These are phyloP conservation scores for Perkinsus marinus DNA, from an alignment of 169 alveolate genomes.

Conservation along the genomic window DNA sequence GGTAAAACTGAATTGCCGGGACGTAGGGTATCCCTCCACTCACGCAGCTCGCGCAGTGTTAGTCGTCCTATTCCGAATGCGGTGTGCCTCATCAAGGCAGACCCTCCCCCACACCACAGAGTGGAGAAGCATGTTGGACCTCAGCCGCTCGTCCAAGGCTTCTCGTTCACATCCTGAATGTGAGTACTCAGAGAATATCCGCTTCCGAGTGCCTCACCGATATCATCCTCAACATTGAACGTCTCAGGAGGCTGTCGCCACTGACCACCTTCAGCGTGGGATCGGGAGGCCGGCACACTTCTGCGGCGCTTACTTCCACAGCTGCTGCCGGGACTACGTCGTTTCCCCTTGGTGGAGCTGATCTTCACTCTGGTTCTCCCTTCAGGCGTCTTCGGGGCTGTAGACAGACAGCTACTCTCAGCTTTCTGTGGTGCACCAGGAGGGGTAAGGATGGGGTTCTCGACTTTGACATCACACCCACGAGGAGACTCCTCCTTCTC, in stretches of 20 bases:
- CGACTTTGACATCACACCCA: too few relatives aligned
- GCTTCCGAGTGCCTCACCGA: neutral
- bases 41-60: constrained; percentile 48
- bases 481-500: neutral
- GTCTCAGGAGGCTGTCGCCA: neutral
- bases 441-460: too few relatives aligned
- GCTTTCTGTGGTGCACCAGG: neutral
- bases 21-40: neutral
- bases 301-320: neutral
- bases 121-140: constrained; percentile 14
- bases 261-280: neutral
- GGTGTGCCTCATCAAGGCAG: constrained; percentile 89
- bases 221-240: neutral
- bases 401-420: neutral
- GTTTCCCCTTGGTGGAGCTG: neutral
- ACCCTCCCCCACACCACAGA: constrained; percentile 58
- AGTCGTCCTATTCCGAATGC: constrained; percentile 76
- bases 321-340: neutral
- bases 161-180: neutral
- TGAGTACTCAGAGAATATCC: neutral
- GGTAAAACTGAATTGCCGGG: neutral
- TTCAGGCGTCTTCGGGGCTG: neutral
- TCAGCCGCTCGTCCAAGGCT: neutral
- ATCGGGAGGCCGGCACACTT: neutral
- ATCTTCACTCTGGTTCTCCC: neutral